Base-by-base conservation (phyloP, 495 filamentous ascomycete genomes). In the Chaetomium fimeti region DNA sequence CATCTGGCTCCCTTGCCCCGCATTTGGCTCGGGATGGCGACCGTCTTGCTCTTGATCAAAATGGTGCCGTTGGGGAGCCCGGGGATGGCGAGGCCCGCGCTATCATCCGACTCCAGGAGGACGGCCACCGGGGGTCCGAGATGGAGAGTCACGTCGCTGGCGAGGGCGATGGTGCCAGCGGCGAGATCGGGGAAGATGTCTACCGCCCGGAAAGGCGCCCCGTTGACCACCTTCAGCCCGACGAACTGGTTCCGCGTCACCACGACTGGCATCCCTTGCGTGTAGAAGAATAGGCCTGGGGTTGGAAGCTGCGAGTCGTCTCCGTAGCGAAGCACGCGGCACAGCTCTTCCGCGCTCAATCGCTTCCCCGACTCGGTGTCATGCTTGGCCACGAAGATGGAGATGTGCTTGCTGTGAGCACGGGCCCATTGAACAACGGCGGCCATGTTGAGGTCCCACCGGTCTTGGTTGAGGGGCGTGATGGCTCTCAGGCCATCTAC, bases 11-110 rank as follows among this genome's bases (percentile, higher is more conserved):
- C 18, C 43, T 38, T 61, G 24, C 58, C 58, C 45, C 47, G 47
- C 47, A 61, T 62, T 3, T 38, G 16, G 9, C 42, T 48, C 5
- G 51, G 60, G 32, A 62, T 47, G 29, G 60, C 48, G 51, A 62
- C 60, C 24, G 60, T 62, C 48, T 54, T 52, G 48, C 60, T 62
- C 29, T 62, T 53, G 32, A 62, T 42, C 68, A 62, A 27, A 24
- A 36, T 36, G 32, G 32, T 56, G 8, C 52, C 52, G 29, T 53
- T 49, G 12, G 60, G 60, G 36, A 62, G 60, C 60, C 60, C 32
- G 49, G 60, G 60, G 32, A 55, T 62, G 2, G 60, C 60, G 49
- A 55, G 49, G 60, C 25, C 60, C 13, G 29, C 20, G 36, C 38
- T 54, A 54, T 55, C 48, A n/a, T 62, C 36, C 18, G 49, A 55